Base-by-base conservation (phyloP, 148 eudicot genomes). In the Chenopodium album region DNA sequence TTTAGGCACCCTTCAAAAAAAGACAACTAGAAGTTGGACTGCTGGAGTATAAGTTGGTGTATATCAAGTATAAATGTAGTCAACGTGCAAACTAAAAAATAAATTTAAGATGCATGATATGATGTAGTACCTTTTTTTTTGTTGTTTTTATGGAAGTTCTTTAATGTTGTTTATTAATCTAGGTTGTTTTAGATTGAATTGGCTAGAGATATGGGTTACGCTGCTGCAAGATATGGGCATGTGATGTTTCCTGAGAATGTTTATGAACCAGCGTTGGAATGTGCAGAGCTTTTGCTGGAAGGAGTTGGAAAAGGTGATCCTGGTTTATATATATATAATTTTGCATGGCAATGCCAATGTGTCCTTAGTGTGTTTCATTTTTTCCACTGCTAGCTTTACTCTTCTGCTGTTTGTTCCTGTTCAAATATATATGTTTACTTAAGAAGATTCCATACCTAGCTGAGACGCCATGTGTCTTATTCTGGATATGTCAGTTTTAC, bases 161-260 rank as follows among this genome's bases (percentile, higher is more conserved):
- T 90, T 89, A 85, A 88, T 82, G 76, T 71, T 81, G 86, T 65
- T 82, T 80, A 84, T 85, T 78, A 82, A 70, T 91, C 89, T 96
- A 94, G 95, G 92, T 88, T 92, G 89, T 91, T 96, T 84, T 92
- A 96, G 99, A 90, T 90, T 92, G 98, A 96, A 90, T 93, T 96
- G 79, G 99, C 99, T 75, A 89, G 91, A 84, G 94, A 92, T 83
- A 92, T 96, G 94, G 98, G 99, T 73, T 96, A 96, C 86, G 89
- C 97, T 86, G 95, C 97, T 83, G 99, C 98, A 7, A 94, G 99
- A 84, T 95, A 89, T 90, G 99, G 99, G 63, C 98, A 94, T 91
- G 97, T 96, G 68, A 96, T 96, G 99, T 96, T 94, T 82, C 99
- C 99, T 11, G 98, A 94, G 88, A 96, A 96, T 89, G 99, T 96